A percentile compares a stretch with the other conserved stretches of the same genome.
These are phyloP conservation scores for Sporisorium reilianum DNA, from an alignment of 1,284 basidiomycete species.

Conservation along the genomic window DNA sequence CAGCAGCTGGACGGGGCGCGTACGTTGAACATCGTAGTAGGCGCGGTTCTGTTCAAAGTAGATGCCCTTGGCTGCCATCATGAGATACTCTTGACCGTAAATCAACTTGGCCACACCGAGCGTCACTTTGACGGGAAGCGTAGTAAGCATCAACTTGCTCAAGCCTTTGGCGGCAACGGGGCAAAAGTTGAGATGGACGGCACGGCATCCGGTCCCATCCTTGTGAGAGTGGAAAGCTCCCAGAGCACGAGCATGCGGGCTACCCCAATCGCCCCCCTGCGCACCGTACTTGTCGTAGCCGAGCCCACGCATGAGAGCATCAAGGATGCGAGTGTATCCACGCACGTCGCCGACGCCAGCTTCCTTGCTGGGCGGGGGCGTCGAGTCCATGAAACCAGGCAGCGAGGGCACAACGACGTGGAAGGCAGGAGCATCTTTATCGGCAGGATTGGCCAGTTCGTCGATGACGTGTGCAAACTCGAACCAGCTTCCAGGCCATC, in stretches of 20 bases:
- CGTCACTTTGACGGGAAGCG: constrained; percentile 36
- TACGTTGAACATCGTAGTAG: constrained; percentile 56
- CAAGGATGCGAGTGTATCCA: constrained; percentile 53
- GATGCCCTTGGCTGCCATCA: constrained; percentile 37
- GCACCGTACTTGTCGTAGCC: constrained; percentile 54
- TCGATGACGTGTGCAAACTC: constrained; percentile 52
- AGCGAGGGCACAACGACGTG: constrained; percentile 63
- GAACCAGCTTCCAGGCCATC: constrained; percentile 62
- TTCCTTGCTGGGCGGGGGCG: constrained; percentile 42
- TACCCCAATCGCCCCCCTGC: constrained; percentile 64
- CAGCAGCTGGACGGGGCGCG: constrained; percentile 45
- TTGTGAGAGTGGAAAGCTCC: constrained; percentile 43
- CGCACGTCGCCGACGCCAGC: constrained; percentile 40
- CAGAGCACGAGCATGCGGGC: constrained; percentile 48
- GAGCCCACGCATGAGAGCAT: constrained; percentile 60
- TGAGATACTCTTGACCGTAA: constrained; percentile 41
- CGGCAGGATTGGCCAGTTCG: constrained; percentile 38
- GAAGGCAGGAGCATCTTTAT: constrained; percentile 52
- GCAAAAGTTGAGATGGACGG: constrained; percentile 63
- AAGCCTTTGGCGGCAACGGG: constrained; percentile 47
- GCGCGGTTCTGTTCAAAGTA: constrained; percentile 44
- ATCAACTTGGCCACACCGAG: constrained; percentile 41
- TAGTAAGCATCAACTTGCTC: constrained; percentile 42
- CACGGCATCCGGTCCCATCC: constrained; percentile 55
- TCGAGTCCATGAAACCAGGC: constrained; percentile 59